Base-by-base conservation (phyloP, 176 grass and related monocot genomes). In the Ananas comosus region DNA sequence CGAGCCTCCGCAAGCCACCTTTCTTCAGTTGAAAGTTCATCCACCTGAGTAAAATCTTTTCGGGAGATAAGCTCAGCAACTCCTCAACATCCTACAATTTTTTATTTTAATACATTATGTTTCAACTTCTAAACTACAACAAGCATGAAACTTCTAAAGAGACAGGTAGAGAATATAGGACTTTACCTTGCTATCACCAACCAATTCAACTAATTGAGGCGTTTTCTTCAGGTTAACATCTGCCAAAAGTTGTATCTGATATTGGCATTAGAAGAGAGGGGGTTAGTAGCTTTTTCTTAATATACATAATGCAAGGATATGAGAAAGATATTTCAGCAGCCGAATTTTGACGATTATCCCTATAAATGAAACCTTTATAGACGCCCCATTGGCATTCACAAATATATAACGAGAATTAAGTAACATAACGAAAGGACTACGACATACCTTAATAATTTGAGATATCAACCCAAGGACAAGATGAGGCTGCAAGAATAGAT, bases 11-110 rank as follows among this genome's bases (percentile, higher is more conserved):
- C 63, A 86, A 85, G 71, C 89, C 86, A 66, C 86, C 89, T 88
- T 92, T 97, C 85, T 92, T 97, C 49, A 97, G 68, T 48, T 92
- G 93, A 81, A 97, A 97, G 79, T 97, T 97, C 89, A 97, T 90
- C 93, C 93, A 97, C 68, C 89, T 78, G 33, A 90, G 77, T 74
- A 92, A 80, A 79, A 97, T 92, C 79, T 97, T 97, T 82, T 97
- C 93, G 23, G 93, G 93, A 71, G 93, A 86, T 48, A 97, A 76
- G 72, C 84, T 97, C 93, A 97, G 87, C 76, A 97, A 80, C 77
- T 97, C 93, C 77, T 92, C 93, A 50, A 92, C 86, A 59, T 97
- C 93, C 93, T 97, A 53, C 21, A 66, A 67, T 64, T 77, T n/a
- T n/a, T n/a, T n/a, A n/a, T n/a, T n/a, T 50, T 49, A 49, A 85